phyloP scores from a whole-genome alignment of 2,329 filamentous ascomycete genomes.

The Emmonsiellopsis sp. region DNA sequence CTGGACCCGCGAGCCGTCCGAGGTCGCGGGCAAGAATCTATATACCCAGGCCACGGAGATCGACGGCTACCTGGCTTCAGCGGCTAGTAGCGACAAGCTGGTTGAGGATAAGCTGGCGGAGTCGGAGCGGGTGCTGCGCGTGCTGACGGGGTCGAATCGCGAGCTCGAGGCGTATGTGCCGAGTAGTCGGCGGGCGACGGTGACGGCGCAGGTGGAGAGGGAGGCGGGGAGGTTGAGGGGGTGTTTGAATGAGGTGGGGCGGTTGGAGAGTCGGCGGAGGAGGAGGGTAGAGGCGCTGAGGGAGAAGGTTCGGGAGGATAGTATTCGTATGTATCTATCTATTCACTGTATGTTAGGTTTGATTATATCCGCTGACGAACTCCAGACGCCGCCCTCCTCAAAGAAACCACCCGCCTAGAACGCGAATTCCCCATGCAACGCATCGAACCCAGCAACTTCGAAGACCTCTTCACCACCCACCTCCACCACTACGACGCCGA shows the following conservation, averaged over 20 bases:
- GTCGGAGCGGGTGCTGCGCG: conserved; percentile 62
- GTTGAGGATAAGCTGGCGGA: conserved; percentile 72
- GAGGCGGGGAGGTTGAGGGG: conserved; percentile 69
- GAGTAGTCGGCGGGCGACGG: conserved; percentile 66
- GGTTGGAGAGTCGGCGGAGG: conserved; percentile 70
- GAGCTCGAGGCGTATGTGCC: conserved; percentile 84
- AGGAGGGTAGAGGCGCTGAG: conserved; percentile 71
- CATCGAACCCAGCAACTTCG: conserved; percentile 83
- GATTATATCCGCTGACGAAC: background rate
- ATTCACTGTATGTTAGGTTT: background rate
- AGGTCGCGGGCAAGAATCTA: conserved; percentile 60
- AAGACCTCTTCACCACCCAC: conserved; percentile 77
- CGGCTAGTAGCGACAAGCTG: conserved; percentile 56
- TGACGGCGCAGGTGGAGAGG: conserved; percentile 71
- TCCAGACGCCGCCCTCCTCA: conserved; percentile 63
- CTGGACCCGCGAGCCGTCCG: conserved; percentile 65
- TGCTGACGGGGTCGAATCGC: conserved; percentile 71
- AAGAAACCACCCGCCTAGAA: conserved; percentile 76
- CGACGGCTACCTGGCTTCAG: conserved; percentile 73
- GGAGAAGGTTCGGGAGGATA: conserved; percentile 74
- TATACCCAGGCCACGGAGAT: conserved; percentile 71
- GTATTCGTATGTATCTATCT: conserved; percentile 52
- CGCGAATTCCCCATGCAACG: conserved; percentile 75
- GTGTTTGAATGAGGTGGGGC: conserved; percentile 73
- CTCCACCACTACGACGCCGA: conserved; percentile 76